Conservation (phyloP, 2,329 filamentous ascomycete species). For the Didymella pinodella region DNA sequence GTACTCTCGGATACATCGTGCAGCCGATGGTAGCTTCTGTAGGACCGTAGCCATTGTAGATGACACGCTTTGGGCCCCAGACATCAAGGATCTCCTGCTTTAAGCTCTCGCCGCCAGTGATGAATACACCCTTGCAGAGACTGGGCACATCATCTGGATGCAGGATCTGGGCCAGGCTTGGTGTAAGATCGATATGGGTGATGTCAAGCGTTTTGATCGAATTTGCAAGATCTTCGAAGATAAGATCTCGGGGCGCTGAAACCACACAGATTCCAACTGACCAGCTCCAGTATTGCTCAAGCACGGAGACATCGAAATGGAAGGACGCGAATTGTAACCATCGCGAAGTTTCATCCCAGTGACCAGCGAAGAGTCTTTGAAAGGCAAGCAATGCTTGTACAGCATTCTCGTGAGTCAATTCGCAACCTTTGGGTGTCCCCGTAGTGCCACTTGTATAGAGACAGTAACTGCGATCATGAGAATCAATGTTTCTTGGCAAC, state of each 20-base stretch:
- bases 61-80: constrained; percentile 81
- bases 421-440: constrained; percentile 84
- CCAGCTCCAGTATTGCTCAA: constrained; percentile 97
- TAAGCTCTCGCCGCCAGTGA: constrained; percentile 87
- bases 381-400: constrained; percentile 92
- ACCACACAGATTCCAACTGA: constrained; percentile 86
- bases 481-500: constrained; percentile 37
- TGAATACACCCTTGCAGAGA: constrained; percentile 84
- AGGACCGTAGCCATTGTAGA: constrained; percentile 91
- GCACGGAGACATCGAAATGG: constrained; percentile 91
- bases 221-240: constrained; percentile 81
- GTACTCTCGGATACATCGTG: constrained; percentile 86
- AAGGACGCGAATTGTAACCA: constrained; percentile 95
- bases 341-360: constrained; percentile 76
- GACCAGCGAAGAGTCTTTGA: constrained; percentile 75
- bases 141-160: constrained; percentile 82
- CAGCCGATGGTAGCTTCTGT: constrained; percentile 94
- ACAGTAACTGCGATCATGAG: constrained; percentile 76
- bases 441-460: constrained; percentile 90
- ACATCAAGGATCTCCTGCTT: constrained; percentile 87
- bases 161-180: constrained; percentile 80
- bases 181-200: constrained; percentile 91
- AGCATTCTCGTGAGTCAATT: constrained; percentile 86
- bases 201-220: constrained; percentile 76
- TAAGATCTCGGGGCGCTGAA: constrained; percentile 80